Evolutionary conservation across 2,329 filamentous ascomycete species (phyloP).

Genomic region (Coniochaeta hoffmannii): DNA sequence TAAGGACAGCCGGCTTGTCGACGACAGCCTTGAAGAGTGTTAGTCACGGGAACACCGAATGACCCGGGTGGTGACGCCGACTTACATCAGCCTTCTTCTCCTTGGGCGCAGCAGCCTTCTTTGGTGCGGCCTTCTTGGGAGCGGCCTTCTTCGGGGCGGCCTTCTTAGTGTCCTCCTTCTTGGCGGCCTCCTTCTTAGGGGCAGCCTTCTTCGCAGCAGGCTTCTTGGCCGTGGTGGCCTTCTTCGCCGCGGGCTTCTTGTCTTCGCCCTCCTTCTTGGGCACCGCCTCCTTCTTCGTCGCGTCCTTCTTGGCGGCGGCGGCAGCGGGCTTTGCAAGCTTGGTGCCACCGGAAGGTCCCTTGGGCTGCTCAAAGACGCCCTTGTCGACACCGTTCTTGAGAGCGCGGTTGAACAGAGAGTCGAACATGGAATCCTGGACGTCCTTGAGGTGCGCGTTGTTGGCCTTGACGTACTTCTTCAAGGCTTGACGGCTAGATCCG

Average conservation of each 20-base stretch:
- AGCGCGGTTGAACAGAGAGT: slow-evolving; percentile 77
- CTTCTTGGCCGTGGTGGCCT: slow-evolving; percentile 43
- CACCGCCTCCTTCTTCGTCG: slow-evolving; percentile 21
- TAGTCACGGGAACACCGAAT: not conserved
- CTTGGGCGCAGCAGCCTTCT: slow-evolving; percentile 37
- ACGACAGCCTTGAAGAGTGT: slow-evolving; percentile 47
- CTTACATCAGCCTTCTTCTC: slow-evolving; percentile 35
- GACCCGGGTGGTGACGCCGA: slow-evolving; percentile 5
- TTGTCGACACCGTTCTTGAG: slow-evolving; percentile 77
- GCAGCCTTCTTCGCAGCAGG: slow-evolving; percentile 40
- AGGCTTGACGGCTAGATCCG: slow-evolving; percentile 51
- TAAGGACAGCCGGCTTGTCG: slow-evolving; percentile 62
- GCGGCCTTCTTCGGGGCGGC: slow-evolving; percentile 18
- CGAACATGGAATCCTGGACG: slow-evolving; percentile 48
- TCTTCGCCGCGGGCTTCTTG: slow-evolving; percentile 23
- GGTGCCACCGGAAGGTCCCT: slow-evolving; percentile 84
- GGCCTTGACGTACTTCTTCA: slow-evolving; percentile 55
- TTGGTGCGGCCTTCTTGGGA: slow-evolving; percentile 29
- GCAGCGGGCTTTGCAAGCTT: slow-evolving; percentile 77
- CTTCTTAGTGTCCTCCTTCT: slow-evolving; percentile 21
- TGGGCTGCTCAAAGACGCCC: slow-evolving; percentile 81
- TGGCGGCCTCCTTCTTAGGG: slow-evolving; percentile 23
- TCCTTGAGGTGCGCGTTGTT: slow-evolving; percentile 39
- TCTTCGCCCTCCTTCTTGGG: slow-evolving; percentile 20
- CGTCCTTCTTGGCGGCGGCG: slow-evolving; percentile 24